Evolutionary conservation across 495 filamentous ascomycete genomes (phyloP).

Genomic region (Podospora anserina): DNA sequence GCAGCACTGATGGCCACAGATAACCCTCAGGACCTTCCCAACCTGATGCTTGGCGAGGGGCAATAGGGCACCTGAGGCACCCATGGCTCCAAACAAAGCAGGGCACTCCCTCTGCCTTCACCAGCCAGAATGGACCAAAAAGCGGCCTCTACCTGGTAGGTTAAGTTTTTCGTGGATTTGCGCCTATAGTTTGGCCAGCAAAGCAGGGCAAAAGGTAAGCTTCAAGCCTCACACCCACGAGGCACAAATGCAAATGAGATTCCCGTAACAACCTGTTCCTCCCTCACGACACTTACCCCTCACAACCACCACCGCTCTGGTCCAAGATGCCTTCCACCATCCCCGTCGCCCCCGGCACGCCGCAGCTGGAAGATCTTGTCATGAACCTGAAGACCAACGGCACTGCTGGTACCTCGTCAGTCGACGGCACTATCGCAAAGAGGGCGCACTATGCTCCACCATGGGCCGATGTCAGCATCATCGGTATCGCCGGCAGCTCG

Average conservation of each 20-base stretch:
- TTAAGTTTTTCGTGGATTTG: neutral
- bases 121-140: neutral
- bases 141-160: neutral
- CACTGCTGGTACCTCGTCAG: slow-evolving; percentile 19
- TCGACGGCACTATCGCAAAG: slow-evolving; percentile 40
- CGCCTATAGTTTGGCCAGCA: neutral
- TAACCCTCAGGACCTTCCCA: slow-evolving; percentile 8
- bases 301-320: neutral
- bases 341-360: neutral
- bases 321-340: slow-evolving; percentile 1
- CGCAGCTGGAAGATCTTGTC: neutral
- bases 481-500: slow-evolving; percentile 91
- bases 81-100: slow-evolving; percentile 4
- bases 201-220: neutral
- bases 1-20: neutral
- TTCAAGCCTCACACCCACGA: neutral
- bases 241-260: neutral
- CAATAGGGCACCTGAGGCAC: neutral
- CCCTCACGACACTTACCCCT: neutral
- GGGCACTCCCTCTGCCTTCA: neutral
- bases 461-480: slow-evolving; percentile 92
- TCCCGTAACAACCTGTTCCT: neutral
- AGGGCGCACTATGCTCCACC: slow-evolving; percentile 80
- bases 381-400: slow-evolving; percentile 1
- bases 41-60: slow-evolving; percentile 11